These are phyloP conservation scores for Ogataea wickerhamii DNA, from an alignment of 805 yeast species.

Conservation along the genomic window DNA sequence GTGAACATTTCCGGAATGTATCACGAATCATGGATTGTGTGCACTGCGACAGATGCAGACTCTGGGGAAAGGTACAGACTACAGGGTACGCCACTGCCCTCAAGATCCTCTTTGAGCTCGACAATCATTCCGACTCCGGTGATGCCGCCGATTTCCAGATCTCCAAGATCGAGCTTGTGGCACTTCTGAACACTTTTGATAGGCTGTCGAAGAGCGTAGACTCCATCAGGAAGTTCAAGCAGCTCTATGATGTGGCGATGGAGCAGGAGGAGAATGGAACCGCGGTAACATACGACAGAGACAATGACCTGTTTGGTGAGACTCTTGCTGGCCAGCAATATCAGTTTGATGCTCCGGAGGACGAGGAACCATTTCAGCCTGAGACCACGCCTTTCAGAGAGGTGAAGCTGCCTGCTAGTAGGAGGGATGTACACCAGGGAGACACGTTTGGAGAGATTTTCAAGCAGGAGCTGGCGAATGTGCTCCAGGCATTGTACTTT, in stretches of 20 bases:
- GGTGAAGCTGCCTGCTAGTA: conserved; percentile 20
- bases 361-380: conserved; percentile 32
- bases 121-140: conserved; percentile 35
- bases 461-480: conserved; percentile 47
- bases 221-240: conserved; percentile 69
- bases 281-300: conserved; percentile 5
- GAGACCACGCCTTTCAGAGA: conserved; percentile 16
- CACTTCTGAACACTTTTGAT: conserved; percentile 88
- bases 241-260: conserved; percentile 41
- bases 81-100: conserved; percentile 97
- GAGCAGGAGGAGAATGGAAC: conserved; percentile 25
- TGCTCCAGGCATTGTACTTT: conserved; percentile 59
- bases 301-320: background rate
- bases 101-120: conserved; percentile 79
- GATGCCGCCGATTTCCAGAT: conserved; percentile 39
- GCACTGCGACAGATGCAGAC: conserved; percentile 94
- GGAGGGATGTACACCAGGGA: conserved; percentile 11
- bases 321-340: background rate
- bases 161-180: conserved; percentile 76
- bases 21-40: conserved; percentile 96
- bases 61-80: conserved; percentile 98
- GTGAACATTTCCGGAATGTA: conserved; percentile 81
- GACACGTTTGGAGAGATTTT: conserved; percentile 39
- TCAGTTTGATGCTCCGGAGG: conserved; percentile 48
- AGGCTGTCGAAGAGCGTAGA: conserved; percentile 81